phyloP scores from a whole-genome alignment of 805 yeast genomes.

The Hanseniaspora valbyensis region DNA sequence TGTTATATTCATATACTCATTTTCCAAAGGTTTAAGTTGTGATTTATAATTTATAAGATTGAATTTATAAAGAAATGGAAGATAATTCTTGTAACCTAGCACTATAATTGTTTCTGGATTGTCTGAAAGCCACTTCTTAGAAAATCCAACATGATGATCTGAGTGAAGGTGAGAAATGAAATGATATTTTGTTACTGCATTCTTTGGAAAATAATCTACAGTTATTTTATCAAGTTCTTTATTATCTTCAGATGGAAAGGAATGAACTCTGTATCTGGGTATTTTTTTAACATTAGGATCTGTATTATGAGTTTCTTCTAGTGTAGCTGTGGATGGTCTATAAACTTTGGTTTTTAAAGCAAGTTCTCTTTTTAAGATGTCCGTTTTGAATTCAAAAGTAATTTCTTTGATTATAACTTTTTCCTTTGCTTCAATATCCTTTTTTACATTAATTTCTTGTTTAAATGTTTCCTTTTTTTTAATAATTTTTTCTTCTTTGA shows the following conservation, averaged over 20 bases:
- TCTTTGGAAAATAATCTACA: slow-evolving; percentile 32
- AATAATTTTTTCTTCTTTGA: neutral
- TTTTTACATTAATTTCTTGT: too few species aligned
- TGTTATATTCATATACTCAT: slow-evolving; percentile 35
- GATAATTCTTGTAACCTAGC: slow-evolving; percentile 60
- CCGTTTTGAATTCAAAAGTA: neutral
- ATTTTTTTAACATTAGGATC: neutral
- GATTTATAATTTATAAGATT: slow-evolving; percentile 32
- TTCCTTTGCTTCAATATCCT: too few species aligned
- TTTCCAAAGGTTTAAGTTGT: slow-evolving; percentile 24
- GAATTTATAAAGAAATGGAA: slow-evolving; percentile 43
- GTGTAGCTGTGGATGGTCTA: neutral
- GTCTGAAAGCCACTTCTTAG: slow-evolving; percentile 66
- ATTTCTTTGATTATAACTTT: neutral
- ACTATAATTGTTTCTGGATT: slow-evolving; percentile 36
- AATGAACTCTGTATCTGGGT: slow-evolving; percentile 7
- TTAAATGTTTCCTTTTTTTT: too few species aligned
- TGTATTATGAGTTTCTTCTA: neutral
- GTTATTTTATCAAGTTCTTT: neutral
- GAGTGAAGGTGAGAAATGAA: slow-evolving; percentile 79
- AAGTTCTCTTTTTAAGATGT: neutral
- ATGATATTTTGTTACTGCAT: slow-evolving; percentile 40
- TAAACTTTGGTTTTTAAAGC: neutral
- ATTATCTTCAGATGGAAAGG: neutral
- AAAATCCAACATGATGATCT: slow-evolving; percentile 85